Evolutionary conservation across 352 stramenopile species (phyloP).

Genomic region (Pythium myriotylum): DNA sequence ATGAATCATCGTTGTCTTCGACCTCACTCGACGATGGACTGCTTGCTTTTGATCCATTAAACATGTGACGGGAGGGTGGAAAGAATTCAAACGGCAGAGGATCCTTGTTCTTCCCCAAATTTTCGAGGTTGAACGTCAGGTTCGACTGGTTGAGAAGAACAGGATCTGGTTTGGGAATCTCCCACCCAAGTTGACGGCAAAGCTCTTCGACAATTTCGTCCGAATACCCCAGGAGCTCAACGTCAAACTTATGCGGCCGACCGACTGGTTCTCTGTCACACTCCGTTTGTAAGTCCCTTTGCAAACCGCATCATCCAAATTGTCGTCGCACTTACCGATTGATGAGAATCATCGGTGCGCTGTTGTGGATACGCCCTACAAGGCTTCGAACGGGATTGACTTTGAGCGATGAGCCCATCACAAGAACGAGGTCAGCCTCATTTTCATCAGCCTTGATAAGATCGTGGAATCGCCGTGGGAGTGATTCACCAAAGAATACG

Average conservation of each 20-base stretch:
- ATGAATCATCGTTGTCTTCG: conserved; percentile 34
- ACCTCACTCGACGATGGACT: conserved; percentile 60
- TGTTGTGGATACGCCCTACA: conserved; percentile 78
- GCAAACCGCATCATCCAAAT: neutral
- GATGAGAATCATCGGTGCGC: conserved; percentile 85
- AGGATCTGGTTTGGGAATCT: conserved; percentile 74
- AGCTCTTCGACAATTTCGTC: conserved; percentile 86
- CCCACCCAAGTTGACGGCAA: conserved; percentile 73
- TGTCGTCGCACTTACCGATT: conserved; percentile 47
- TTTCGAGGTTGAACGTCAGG: conserved; percentile 34
- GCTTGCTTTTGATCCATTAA: conserved; percentile 64
- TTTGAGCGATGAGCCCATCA: conserved; percentile 99
- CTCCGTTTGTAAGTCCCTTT: neutral
- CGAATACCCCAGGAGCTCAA: conserved; percentile 82
- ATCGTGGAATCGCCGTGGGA: conserved; percentile 91
- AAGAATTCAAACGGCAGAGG: conserved; percentile 71
- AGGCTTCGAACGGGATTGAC: conserved; percentile 95
- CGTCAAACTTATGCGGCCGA: conserved; percentile 83
- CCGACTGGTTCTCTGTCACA: conserved; percentile 66
- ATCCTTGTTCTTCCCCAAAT: conserved; percentile 28
- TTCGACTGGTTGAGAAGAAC: conserved; percentile 68
- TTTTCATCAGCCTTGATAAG: conserved; percentile 79
- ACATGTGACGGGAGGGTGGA: conserved; percentile 72
- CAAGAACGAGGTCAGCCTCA: conserved; percentile 95
- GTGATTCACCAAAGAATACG: conserved; percentile 97